phyloP scores from a whole-genome alignment of 768 basidiomycete species.

The Rhizopogon rudus region DNA sequence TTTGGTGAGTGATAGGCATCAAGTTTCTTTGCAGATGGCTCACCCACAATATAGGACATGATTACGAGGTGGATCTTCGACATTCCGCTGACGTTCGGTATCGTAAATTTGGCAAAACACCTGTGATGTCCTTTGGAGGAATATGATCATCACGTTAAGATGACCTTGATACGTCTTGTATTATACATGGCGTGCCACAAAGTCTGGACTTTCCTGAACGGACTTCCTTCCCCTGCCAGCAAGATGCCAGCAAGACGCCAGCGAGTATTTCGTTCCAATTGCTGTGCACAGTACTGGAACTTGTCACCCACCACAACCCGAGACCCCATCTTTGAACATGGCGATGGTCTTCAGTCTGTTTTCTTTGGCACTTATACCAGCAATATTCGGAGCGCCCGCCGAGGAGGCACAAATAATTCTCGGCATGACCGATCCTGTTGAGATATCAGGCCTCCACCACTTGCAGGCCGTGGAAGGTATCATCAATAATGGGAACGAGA shows the following conservation, averaged over 20 bases:
- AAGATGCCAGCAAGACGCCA: no score
- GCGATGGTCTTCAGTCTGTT: slow-evolving; percentile 37
- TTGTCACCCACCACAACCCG: no score
- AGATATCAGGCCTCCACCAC: slow-evolving; percentile 14
- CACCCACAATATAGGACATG: slow-evolving; percentile 39
- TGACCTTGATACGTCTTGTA: background rate
- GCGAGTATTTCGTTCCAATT: no score
- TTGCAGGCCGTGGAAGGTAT: slow-evolving; percentile 40
- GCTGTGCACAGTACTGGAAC: no score
- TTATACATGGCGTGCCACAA: background rate
- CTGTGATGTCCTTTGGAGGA: background rate
- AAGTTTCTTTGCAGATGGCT: background rate
- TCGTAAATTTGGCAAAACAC: background rate
- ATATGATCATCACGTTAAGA: background rate
- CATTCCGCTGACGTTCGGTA: slow-evolving; percentile 34
- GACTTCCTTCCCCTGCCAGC: no score
- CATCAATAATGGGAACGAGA: slow-evolving; percentile 37
- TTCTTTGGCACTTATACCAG: slow-evolving; percentile 29
- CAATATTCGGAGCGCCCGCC: slow-evolving; percentile 34
- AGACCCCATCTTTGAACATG: slow-evolving; percentile 5
- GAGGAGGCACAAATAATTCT: slow-evolving; percentile 43
- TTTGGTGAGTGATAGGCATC: slow-evolving; percentile 41
- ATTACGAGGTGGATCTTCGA: slow-evolving; percentile 56
- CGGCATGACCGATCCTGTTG: slow-evolving; percentile 19
- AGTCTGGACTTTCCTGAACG: no score